A percentile compares a stretch with the other conserved stretches of the same genome.
These are phyloP conservation scores for Pseudogymnoascus sp. DNA, from an alignment of 2,329 filamentous ascomycete genomes.

Conservation along the genomic window DNA sequence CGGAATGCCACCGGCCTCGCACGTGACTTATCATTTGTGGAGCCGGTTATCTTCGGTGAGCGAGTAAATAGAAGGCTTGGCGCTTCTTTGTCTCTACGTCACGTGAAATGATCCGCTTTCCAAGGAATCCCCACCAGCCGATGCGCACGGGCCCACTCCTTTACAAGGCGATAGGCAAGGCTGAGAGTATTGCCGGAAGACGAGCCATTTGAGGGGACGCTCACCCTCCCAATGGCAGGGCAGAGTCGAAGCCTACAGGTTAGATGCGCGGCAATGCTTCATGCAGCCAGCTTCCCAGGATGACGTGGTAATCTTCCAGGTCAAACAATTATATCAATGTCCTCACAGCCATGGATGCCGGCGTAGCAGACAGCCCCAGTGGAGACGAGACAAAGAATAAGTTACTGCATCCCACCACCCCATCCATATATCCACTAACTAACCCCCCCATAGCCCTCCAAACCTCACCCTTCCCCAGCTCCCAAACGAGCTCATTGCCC, in stretches of 20 bases:
- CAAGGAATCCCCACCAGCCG: neutral
- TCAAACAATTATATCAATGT: neutral
- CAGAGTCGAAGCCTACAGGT: neutral
- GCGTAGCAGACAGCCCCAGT: neutral
- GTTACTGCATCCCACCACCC: neutral
- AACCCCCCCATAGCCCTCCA: neutral
- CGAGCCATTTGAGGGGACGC: neutral
- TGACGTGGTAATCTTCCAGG: neutral
- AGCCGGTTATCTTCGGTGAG: neutral
- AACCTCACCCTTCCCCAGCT: neutral
- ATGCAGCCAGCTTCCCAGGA: neutral
- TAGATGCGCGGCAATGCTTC: neutral
- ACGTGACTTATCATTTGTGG: conserved; percentile 1
- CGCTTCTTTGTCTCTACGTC: neutral
- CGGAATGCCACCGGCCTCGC: conserved; percentile 3
- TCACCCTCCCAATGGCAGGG: neutral
- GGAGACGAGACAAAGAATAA: neutral
- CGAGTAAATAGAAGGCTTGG: neutral
- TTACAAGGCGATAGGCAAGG: neutral
- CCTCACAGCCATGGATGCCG: neutral
- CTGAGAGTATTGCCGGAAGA: neutral
- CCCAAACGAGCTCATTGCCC: neutral
- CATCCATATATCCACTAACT: neutral
- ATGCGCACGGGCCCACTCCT: neutral
- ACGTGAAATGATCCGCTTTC: neutral